Percentiles rank a stretch among this genome's conserved stretches.
Evolutionary conservation across 306 rosid species (phyloP).

Genomic region (Sindora glabra): DNA sequence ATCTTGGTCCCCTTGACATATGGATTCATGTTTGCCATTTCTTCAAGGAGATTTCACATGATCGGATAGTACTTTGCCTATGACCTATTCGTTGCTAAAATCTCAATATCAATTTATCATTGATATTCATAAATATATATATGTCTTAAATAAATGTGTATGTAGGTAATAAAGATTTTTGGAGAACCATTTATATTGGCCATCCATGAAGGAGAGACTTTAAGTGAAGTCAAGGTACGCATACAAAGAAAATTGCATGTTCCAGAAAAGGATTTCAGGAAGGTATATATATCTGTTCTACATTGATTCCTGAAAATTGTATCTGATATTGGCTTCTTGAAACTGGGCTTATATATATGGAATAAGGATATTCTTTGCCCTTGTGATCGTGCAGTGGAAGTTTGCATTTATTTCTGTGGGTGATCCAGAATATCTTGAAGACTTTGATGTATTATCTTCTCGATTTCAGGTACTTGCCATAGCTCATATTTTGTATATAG

Average conservation of each 20-base stretch:
- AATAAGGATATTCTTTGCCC: too few relatives aligned
- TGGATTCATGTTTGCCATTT: constrained; percentile 63
- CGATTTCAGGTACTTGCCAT: constrained; percentile 47
- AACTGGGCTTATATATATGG: too few relatives aligned
- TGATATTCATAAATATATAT: too few relatives aligned
- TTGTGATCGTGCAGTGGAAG: constrained; percentile 40
- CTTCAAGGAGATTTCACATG: constrained; percentile 45
- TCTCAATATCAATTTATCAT: too few relatives aligned
- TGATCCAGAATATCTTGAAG: constrained; percentile 60
- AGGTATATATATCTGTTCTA: constrained; percentile 19
- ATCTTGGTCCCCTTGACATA: constrained; percentile 46
- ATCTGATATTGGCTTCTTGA: too few relatives aligned
- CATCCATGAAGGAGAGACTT: constrained; percentile 52
- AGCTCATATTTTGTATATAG: too few relatives aligned
- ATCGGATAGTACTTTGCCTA: constrained; percentile 47
- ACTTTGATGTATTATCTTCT: constrained; percentile 41
- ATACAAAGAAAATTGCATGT: constrained; percentile 55
- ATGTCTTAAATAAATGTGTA: neutral
- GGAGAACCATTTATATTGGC: too few relatives aligned
- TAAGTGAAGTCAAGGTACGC: constrained; percentile 51
- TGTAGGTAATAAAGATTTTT: constrained; percentile 58
- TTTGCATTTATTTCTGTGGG: constrained; percentile 57
- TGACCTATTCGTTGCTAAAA: neutral
- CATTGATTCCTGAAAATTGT: neutral
- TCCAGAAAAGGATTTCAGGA: constrained; percentile 52